These are phyloP conservation scores for Balakata baccata DNA, from an alignment of 345 rosid species.

Conservation along the genomic window DNA sequence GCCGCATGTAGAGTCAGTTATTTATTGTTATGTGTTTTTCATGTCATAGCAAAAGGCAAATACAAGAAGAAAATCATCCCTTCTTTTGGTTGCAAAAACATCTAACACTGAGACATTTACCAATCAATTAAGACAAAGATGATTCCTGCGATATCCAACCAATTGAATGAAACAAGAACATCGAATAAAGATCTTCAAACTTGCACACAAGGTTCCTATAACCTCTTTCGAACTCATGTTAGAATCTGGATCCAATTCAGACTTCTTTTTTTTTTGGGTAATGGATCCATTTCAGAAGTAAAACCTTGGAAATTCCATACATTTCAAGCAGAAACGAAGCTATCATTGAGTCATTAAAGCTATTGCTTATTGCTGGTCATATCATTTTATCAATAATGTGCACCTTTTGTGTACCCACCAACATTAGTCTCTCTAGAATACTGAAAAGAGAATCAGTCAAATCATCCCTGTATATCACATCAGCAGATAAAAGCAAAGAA, in stretches of 20 bases:
- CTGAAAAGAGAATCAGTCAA: slow-evolving; percentile 53
- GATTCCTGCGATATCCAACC: not conserved
- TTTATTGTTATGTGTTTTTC: not conserved
- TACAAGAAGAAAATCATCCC: too few relatives aligned
- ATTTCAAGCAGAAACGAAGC: not conserved
- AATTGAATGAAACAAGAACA: not conserved
- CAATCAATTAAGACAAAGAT: not conserved
- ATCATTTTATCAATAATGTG: not conserved
- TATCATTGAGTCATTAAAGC: not conserved
- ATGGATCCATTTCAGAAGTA: not conserved
- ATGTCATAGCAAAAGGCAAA: not conserved
- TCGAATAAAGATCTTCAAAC: not conserved
- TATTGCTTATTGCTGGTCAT: slow-evolving; percentile 1
- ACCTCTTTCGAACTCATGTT: not conserved
- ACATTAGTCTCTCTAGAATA: slow-evolving; percentile 47
- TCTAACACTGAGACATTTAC: too few relatives aligned
- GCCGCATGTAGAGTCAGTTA: not conserved
- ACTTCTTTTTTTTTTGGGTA: too few relatives aligned
- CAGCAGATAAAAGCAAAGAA: slow-evolving; percentile 60
- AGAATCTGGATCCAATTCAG: not conserved
- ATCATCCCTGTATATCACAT: slow-evolving; percentile 64
- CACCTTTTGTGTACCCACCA: slow-evolving; percentile 44
- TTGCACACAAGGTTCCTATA: not conserved
- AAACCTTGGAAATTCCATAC: not conserved
- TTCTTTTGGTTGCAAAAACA: too few relatives aligned